A percentile compares a stretch with the other conserved stretches of the same genome.
phyloP scores from a whole-genome alignment of 192 early-diverging fungal genomes.

The Rhizophagus sp. region DNA sequence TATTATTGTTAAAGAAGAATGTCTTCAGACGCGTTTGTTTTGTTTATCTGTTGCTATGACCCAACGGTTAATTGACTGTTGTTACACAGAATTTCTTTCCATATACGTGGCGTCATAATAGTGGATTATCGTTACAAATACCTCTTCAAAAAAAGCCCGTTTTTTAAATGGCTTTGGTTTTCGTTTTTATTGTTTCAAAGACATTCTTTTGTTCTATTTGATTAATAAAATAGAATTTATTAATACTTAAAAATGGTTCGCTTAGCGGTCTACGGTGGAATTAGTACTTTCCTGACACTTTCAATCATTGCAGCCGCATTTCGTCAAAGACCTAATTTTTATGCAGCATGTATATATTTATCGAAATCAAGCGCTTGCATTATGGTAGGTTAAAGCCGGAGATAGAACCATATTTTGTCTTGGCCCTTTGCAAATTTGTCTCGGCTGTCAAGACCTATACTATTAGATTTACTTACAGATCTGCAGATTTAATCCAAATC shows the following conservation, averaged over 20 bases:
- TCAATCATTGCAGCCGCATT: slow-evolving; percentile 67
- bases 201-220: not conserved
- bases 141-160: not conserved
- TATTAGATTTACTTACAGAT: not conserved
- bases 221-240: not conserved
- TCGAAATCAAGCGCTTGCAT: slow-evolving; percentile 84
- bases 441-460: not conserved
- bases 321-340: slow-evolving; percentile 78
- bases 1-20: too few species aligned
- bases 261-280: slow-evolving; percentile 70
- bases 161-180: not conserved
- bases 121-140: not conserved
- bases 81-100: too few species aligned
- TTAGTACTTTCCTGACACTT: slow-evolving; percentile 64
- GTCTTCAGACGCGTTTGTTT: too few species aligned
- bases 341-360: slow-evolving; percentile 86
- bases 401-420: not conserved
- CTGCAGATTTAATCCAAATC: not conserved
- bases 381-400: slow-evolving; percentile 59
- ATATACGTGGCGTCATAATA: not conserved
- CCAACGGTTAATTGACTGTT: too few species aligned
- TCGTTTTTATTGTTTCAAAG: not conserved
- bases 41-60: too few species aligned
- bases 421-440: not conserved
- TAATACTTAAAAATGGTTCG: slow-evolving; percentile 47